Evolutionary conservation across 2,329 filamentous ascomycete species (phyloP), one percentile per base, ranked within the genome.

Genomic region (Bimuria novae-zelandiae): DNA sequence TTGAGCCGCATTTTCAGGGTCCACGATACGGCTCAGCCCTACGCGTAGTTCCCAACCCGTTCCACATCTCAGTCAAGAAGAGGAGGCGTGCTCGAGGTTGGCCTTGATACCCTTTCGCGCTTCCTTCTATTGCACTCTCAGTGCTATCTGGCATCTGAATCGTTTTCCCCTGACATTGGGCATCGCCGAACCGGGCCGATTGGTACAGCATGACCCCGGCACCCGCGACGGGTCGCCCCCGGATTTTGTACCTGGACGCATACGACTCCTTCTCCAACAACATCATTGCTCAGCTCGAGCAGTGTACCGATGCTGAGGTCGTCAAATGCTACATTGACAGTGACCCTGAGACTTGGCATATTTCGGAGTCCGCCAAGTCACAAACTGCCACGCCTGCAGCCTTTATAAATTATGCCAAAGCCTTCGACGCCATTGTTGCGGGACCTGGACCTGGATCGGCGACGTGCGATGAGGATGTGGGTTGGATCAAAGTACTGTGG

Each of bases 201-300:
- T 41, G 19, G 45, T 25, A 17, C 32, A 42, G 12, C 19, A 72
- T 73, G 70, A 63, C 70, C 45, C 64, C 64, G 39, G 64, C 64
- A 29, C 45, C 64, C 53, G 49, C 59, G 47, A 62, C 59, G 51
- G 59, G 59, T 49, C 59, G 59, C 41, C 60, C 61, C 16, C 78
- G 79, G 55, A 88, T 97, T 57, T 84, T 97, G 58, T 96, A 96
- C 76, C 81, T 99, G 62, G 94, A 97, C 73, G 92, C 93, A 57
- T 96, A 96, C 75, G 94, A 99, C 77, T 97, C 92, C 36, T 99
- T 97, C 76, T 90, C 92, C 50, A 92, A 96, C 76, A 97, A 97
- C 76, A 94, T 97, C 65, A 86, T 95, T 48, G 87, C 89, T 5
- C 83, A 96, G 29, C 81, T 97, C 41, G 83, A 88, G 62, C 85